phyloP scores from a whole-genome alignment of 73 alveolate genomes.

The Symbiodinium natans region DNA sequence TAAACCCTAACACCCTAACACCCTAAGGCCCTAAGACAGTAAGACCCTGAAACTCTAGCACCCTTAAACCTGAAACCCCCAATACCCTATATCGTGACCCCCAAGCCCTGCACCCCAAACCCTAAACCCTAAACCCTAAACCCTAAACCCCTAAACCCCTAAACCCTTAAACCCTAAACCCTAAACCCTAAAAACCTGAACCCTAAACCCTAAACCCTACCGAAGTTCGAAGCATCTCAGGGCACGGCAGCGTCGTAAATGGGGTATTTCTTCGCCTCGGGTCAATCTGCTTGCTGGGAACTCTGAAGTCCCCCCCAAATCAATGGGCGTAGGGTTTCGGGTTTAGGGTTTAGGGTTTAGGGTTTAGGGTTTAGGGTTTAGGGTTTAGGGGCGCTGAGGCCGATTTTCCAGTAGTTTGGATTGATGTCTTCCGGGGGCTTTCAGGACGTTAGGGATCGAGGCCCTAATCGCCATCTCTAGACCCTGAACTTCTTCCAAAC shows the following conservation, averaged over 20 bases:
- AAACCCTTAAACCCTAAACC: neutral
- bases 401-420: no score
- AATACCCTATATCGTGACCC: no score
- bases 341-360: neutral
- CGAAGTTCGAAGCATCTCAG: neutral
- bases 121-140: neutral
- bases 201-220: neutral
- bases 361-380: neutral
- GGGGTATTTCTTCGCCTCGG: constrained; percentile 59
- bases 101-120: no score
- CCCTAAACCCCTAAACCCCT: neutral
- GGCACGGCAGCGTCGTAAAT: constrained; percentile 54
- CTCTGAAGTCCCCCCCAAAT: no score
- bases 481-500: no score
- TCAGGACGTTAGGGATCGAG: no score
- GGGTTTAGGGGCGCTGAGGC: no score
- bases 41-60: no score
- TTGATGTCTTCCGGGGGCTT: no score
- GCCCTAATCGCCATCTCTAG: no score
- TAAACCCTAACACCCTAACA: neutral
- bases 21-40: no score
- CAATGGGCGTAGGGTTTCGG: neutral
- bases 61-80: no score
- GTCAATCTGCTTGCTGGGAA: neutral
- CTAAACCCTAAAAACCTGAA: neutral